Evolutionary conservation across 2,329 filamentous ascomycete genomes (phyloP), one percentile per base, ranked within the genome.

Genomic region (Penicillium oxalicum): DNA sequence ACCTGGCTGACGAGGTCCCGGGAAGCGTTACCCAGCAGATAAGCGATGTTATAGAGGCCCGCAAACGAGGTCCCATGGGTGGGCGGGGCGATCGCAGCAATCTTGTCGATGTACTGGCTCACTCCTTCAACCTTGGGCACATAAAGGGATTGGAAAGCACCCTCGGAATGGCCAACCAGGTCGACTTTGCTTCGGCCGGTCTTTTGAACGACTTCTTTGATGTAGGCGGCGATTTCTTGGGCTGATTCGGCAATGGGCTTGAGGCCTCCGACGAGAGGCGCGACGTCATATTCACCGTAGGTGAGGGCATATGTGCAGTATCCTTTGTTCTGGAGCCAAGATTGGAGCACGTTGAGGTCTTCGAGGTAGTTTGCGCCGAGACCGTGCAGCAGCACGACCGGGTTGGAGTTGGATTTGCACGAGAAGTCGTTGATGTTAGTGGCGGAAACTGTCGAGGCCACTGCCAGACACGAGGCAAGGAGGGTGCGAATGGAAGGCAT

Each of bases 161-260:
- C 71, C 54, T 74, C 71, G 2, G 71, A 74, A 54, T 74, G 71
- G 6, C 71, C 71, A 12, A 74, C 69, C 0, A 74, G 49, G 46
- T 74, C 65, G 28, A 74, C 59, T 42, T 70, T 70, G n/a, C 46
- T 38, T 4, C 67, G 65, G 8, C 65, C 66, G 2, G 70, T 71
- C 49, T 64, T 61, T 4, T 59, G 45, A 12, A 56, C 51, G 0
- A 74, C 70, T 35, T 69, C 60, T 18, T 58, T 61, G 46, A 74
- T 62, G 54, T 72, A 74, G 2, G 48, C 57, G 2, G 70, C 71
- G 44, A 74, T 69, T 39, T 73, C 66, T 8, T 49, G 48, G 3
- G 70, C 66, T 9, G 70, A 72, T n/a, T 67, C 60, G 36, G 54
- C 54, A 60, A 74, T 70, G 5, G 67, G 52, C 18, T 61, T 57